Evolutionary conservation across 2,329 filamentous ascomycete genomes (phyloP).

Genomic region (Penicillium sp.): DNA sequence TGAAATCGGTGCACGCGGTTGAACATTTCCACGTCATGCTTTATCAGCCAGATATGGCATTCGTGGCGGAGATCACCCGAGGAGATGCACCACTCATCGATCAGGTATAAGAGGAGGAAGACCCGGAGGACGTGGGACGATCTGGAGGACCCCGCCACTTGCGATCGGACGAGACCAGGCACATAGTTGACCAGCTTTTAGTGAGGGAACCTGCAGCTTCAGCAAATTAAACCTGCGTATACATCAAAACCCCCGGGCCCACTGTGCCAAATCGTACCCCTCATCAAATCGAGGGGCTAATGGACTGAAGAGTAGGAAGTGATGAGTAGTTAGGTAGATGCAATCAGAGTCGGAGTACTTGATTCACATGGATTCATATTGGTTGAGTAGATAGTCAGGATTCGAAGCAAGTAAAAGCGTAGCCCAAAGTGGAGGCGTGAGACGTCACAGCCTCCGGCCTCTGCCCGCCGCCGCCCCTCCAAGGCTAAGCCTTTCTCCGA

Average conservation of each 20-base stretch:
- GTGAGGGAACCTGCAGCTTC: conserved; percentile 4
- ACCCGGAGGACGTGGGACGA: not conserved
- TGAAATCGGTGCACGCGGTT: conserved; percentile 81
- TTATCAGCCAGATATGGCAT: conserved; percentile 65
- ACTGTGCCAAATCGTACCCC: conserved; percentile 21
- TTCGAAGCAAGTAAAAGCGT: not conserved
- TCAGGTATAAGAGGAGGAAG: conserved; percentile 29
- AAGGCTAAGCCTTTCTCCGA: conserved; percentile 8
- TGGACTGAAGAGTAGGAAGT: not conserved
- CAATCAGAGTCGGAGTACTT: not conserved
- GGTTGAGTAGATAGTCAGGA: not conserved
- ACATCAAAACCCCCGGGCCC: conserved; percentile 3
- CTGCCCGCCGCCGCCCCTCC: not conserved
- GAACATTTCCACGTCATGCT: conserved; percentile 97
- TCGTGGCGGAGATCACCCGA: conserved; percentile 66
- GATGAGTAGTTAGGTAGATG: not conserved
- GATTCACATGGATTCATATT: not conserved
- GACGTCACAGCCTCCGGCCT: conserved; percentile 14
- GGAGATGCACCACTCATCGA: conserved; percentile 65
- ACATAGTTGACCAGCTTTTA: not conserved
- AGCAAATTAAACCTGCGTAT: not conserved
- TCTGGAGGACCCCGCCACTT: not conserved
- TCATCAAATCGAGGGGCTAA: conserved; percentile 13
- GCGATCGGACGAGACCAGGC: not conserved
- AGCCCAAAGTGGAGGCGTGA: not conserved